Evolutionary conservation across 768 basidiomycete species (phyloP), one percentile per base, ranked within the genome.

Genomic region (Asterophora lycoperdoides): DNA sequence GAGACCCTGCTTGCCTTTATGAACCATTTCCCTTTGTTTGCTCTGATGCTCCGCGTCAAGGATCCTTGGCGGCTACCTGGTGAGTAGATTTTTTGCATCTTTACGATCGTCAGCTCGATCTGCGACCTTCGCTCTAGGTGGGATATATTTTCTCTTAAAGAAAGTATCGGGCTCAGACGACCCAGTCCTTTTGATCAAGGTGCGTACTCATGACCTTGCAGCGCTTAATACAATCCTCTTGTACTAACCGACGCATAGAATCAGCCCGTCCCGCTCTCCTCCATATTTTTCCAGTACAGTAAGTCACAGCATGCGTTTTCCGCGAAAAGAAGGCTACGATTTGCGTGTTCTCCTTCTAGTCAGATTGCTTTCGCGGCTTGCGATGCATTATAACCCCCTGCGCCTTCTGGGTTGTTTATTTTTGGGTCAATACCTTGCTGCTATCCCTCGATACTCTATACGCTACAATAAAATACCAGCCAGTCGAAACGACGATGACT

Each of bases 21-120:
- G 74, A 94, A 96, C 53, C 85, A 92, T 55, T 96, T 96, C 54
- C 93, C 95, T 1, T 70, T 98, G 2, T 97, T 97, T 63, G 86
- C 86, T 0, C 64, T 97, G 23, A 82, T 94, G 77, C 63, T 97
- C 26, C 74, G 90, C 20, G 55, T 83, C 7, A 96, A 97, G 64
- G 91, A 95, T 60, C 84, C 91, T 1, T 75, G 77, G 57, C 74
- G 95, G 23, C 60, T 96, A 7, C 92, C 95, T 49, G 89, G 93
- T 87, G 47, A 45, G 62, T 19, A 19, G 2, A 32, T 2, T 3
- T 32, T 9, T 48, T 29, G 51, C 29, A 18, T 41, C 4, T 7
- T 19, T n/a, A 11, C 30, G 17, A 14, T 15, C 3, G 30, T 23
- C 19, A 6, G n/a, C 9, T 28, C 20, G 38, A 44, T 39, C 11